Percentiles rank a stretch among this genome's conserved stretches.
phyloP scores from a whole-genome alignment of 2,329 filamentous ascomycete species.

The Beauveria sp. region DNA sequence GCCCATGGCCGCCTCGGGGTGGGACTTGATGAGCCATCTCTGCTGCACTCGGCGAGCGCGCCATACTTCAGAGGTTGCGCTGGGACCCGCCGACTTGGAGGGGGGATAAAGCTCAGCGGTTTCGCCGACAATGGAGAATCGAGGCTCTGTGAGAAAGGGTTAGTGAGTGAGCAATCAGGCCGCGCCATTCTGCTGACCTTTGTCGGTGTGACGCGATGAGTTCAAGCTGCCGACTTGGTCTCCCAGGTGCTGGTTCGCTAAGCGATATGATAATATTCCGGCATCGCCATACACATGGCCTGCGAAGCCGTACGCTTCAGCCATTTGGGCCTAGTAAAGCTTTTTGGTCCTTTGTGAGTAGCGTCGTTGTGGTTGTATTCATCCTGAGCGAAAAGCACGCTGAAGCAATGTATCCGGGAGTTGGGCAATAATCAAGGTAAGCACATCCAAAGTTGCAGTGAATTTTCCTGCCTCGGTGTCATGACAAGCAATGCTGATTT shows the following conservation, averaged over 20 bases:
- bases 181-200: slow-evolving; percentile 15
- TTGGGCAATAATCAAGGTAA: not conserved
- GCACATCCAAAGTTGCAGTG: not conserved
- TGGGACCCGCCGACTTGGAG: slow-evolving; percentile 20
- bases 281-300: slow-evolving; percentile 27
- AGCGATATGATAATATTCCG: slow-evolving; percentile 25
- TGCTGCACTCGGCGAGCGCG: slow-evolving; percentile 29
- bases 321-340: slow-evolving; percentile 28
- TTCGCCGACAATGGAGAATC: slow-evolving; percentile 25
- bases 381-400: slow-evolving; percentile 20
- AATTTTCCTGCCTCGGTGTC: not conserved
- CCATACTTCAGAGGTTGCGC: slow-evolving; percentile 21
- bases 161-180: not conserved
- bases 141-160: slow-evolving; percentile 19
- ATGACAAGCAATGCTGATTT: not conserved
- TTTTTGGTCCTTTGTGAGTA: slow-evolving; percentile 21
- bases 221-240: slow-evolving; percentile 22
- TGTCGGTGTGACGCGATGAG: slow-evolving; percentile 22
- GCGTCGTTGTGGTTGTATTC: slow-evolving; percentile 23
- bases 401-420: not conserved
- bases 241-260: slow-evolving; percentile 17
- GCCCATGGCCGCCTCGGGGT: slow-evolving; percentile 43
- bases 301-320: slow-evolving; percentile 25
- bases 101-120: slow-evolving; percentile 27
- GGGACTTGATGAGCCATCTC: slow-evolving; percentile 42